Evolutionary conservation across 164 flowering plant species (phyloP).

Genomic region (Kalanchoe fedtschenkoi): DNA sequence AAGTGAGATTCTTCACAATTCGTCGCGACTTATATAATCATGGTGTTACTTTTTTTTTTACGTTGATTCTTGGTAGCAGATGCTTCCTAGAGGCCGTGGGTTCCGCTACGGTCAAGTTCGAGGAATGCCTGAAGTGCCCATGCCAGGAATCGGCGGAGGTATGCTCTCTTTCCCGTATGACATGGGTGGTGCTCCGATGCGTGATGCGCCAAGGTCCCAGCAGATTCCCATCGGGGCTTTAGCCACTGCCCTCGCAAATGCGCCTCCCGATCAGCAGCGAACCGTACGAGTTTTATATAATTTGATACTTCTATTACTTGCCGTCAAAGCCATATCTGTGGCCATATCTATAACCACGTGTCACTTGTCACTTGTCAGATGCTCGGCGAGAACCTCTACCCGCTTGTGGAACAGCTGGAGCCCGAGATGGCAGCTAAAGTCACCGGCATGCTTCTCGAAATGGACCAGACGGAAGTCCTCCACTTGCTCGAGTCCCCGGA

Average conservation of each 20-base stretch:
- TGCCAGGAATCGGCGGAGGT: slow-evolving; percentile 2
- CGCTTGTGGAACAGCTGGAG: slow-evolving; percentile 2
- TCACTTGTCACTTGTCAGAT: neutral
- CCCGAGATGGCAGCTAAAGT: slow-evolving; percentile 3
- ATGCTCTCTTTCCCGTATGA: neutral
- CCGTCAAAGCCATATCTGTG: no score
- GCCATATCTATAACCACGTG: neutral
- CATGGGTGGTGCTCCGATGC: slow-evolving; percentile 2
- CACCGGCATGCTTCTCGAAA: slow-evolving; percentile 4
- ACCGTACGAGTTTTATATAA: neutral
- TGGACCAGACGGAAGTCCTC: slow-evolving; percentile 6
- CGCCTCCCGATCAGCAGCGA: slow-evolving; percentile 2
- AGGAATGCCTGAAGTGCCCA: slow-evolving; percentile 1
- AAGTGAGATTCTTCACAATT: neutral
- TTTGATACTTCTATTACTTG: neutral
- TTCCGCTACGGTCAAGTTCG: neutral
- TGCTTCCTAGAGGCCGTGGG: slow-evolving; percentile 4
- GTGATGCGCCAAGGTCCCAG: slow-evolving; percentile 1
- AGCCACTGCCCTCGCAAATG: slow-evolving; percentile 2
- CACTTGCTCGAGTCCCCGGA: slow-evolving; percentile 2
- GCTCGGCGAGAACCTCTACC: slow-evolving; percentile 2
- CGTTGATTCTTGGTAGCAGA: neutral
- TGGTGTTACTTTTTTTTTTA: neutral
- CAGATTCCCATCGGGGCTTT: slow-evolving; percentile 3
- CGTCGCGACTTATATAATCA: neutral